A percentile compares a stretch with the other conserved stretches of the same genome.
Evolutionary conservation across 768 basidiomycete genomes (phyloP).

Genomic region (Daedaleopsis nitida): DNA sequence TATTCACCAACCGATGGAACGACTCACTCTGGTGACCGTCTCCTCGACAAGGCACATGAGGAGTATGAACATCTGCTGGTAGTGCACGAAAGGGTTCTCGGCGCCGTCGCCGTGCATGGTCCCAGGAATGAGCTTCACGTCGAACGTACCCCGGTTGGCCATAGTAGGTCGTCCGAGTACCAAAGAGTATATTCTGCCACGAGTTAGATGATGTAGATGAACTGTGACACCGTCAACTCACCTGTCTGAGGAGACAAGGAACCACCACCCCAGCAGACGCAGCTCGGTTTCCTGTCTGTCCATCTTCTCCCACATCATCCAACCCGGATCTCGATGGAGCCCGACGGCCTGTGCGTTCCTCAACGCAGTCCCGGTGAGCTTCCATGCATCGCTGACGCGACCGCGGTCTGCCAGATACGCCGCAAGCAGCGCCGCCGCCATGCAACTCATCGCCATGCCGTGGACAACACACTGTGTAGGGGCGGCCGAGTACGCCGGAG

Average conservation of each 20-base stretch:
- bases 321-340: slow-evolving; percentile 31
- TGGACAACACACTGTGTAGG: slow-evolving; percentile 24
- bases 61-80: slow-evolving; percentile 39
- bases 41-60: slow-evolving; percentile 44
- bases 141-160: slow-evolving; percentile 39
- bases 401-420: slow-evolving; percentile 49
- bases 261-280: slow-evolving; percentile 29
- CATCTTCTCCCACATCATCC: slow-evolving; percentile 32
- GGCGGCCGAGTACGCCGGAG: slow-evolving; percentile 23
- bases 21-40: slow-evolving; percentile 42
- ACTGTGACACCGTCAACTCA: slow-evolving; percentile 1
- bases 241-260: slow-evolving; percentile 26
- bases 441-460: slow-evolving; percentile 48
- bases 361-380: slow-evolving; percentile 25
- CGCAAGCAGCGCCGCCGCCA: slow-evolving; percentile 47
- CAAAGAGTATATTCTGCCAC: slow-evolving; percentile 42
- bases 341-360: slow-evolving; percentile 30
- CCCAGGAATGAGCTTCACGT: slow-evolving; percentile 33
- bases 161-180: slow-evolving; percentile 49
- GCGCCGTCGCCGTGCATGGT: slow-evolving; percentile 25
- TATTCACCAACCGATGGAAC: not conserved
- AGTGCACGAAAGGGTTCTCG: slow-evolving; percentile 39
- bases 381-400: slow-evolving; percentile 44
- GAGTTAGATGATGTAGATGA: slow-evolving; percentile 2
- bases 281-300: slow-evolving; percentile 26